These are phyloP conservation scores for Yamadazyma mexicana DNA, from an alignment of 1,139 yeast genomes.

Conservation along the genomic window DNA sequence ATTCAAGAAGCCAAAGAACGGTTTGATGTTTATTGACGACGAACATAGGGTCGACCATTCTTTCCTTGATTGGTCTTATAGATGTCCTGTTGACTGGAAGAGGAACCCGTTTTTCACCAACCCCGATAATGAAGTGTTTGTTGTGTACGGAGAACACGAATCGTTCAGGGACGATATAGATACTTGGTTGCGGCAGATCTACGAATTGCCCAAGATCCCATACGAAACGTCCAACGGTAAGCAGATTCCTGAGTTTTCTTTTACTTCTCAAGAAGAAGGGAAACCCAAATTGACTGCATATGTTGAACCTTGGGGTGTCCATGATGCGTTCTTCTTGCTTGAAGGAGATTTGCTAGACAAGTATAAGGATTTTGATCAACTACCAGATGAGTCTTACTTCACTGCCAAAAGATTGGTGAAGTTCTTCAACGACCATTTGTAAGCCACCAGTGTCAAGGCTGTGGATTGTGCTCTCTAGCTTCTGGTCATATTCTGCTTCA, in stretches of 20 bases:
- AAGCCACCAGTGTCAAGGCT: no score
- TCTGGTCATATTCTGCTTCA: no score
- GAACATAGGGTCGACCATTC: conserved; percentile 9
- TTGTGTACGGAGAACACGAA: conserved; percentile 46
- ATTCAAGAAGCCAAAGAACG: conserved; percentile 7
- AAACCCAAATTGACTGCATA: conserved; percentile 21
- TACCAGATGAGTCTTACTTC: conserved; percentile 26
- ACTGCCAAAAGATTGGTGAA: conserved; percentile 27
- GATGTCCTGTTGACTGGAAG: conserved; percentile 31
- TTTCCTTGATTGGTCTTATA: conserved; percentile 18
- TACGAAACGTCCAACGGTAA: conserved; percentile 28
- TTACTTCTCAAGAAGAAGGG: conserved; percentile 10
- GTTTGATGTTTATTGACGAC: conserved; percentile 10
- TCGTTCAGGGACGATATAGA: conserved; percentile 42
- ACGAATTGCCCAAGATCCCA: conserved; percentile 20
- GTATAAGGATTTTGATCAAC: conserved; percentile 17
- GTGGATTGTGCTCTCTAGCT: no score
- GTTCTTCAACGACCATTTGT: conserved; percentile 29
- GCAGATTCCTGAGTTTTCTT: conserved; percentile 18
- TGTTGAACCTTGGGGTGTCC: conserved; percentile 48
- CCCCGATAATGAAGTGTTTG: conserved; percentile 27
- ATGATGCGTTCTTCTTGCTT: conserved; percentile 36
- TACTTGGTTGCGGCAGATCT: conserved; percentile 36
- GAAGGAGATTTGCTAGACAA: conserved; percentile 25
- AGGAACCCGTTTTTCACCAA: conserved; percentile 32